Conservation (phyloP, 108 stramenopile genomes). For the Schizochytrium sp. region DNA sequence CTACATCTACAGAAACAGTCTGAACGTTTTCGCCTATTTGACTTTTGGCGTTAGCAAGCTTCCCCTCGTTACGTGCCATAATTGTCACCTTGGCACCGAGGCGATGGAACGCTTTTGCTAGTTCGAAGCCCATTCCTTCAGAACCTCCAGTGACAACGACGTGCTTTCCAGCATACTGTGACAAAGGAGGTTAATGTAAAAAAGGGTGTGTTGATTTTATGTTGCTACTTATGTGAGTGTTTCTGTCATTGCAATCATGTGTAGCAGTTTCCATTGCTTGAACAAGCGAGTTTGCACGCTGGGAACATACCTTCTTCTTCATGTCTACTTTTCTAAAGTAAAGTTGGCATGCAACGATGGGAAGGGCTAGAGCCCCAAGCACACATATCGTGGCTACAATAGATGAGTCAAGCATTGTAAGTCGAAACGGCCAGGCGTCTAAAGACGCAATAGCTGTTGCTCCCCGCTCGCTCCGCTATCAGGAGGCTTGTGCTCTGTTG, state of each 20-base stretch:
- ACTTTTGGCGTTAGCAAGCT: conserved; percentile 20
- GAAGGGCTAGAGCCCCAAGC: too few species aligned
- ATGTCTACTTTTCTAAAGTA: too few species aligned
- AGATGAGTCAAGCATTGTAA: too few species aligned
- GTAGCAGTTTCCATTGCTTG: background rate
- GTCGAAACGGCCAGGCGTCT: too few species aligned
- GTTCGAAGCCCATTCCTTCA: conserved; percentile 49
- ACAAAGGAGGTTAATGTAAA: background rate
- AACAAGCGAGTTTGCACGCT: too few species aligned
- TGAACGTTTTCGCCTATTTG: background rate
- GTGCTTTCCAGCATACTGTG: conserved; percentile 56
- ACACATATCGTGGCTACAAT: too few species aligned
- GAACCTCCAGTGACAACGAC: conserved; percentile 50
- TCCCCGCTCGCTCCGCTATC: too few species aligned
- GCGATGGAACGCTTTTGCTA: conserved; percentile 1
- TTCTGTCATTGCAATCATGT: background rate
- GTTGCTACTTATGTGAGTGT: background rate
- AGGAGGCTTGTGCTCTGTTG: too few species aligned
- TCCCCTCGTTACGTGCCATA: conserved; percentile 41
- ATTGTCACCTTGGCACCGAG: conserved; percentile 54
- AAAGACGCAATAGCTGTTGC: too few species aligned
- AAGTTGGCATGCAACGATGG: too few species aligned
- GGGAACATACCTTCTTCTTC: too few species aligned
- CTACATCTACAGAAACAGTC: conserved; percentile 46
- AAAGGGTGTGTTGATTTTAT: background rate